Evolutionary conservation across 2,329 filamentous ascomycete species (phyloP), one percentile per base, ranked within the genome.

Genomic region (Trichoderma simmonsii): DNA sequence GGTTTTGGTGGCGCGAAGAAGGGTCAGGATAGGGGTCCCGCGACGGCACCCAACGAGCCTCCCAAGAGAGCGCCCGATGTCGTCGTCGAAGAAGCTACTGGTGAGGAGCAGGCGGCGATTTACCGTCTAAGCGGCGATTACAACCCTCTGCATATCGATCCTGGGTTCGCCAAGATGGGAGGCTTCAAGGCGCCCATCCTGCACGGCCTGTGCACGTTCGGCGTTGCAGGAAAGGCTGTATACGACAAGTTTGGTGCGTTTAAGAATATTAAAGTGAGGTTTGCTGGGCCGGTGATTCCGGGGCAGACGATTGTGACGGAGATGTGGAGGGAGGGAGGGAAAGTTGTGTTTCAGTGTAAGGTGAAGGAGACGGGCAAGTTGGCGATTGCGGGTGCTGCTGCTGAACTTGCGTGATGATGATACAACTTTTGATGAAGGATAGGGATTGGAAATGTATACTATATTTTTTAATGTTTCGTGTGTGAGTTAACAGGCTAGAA

Each of bases 111-210:
- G 85, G 96, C 96, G 8, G 94, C 93, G 11, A 83, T 99, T 71
- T 99, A 99, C 87, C 91, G 96, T 51, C 86, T 99, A 69, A 96
- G 93, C 77, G 96, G 96, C 64, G 96, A 99, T 83, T 92, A 95
- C 80, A 98, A 99, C 86, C 96, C 96, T 15, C 90, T 99, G 2
- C 96, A 99, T 85, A 92, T 99, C 74, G 96, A 99, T 82, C 96
- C 96, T 1, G 88, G 90, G 64, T 98, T 99, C 83, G 93, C 93
- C 84, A 96, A 96, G 85, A 91, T 97, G 77, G 96, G 95, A 73
- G 96, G 96, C 73, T 99, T 99, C 90, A 92, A 96, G 84, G 89
- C 86, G 32, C 96, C 96, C 14, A 99, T 99, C 80, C 86, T 99
- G 69, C 96, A 99, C 85, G 96, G 96, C n/a, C 89, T 99, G 48